Percentiles rank a stretch among this genome's conserved stretches.
These are phyloP conservation scores for Hemileccinum impolitum DNA, from an alignment of 768 basidiomycete species.

Conservation along the genomic window DNA sequence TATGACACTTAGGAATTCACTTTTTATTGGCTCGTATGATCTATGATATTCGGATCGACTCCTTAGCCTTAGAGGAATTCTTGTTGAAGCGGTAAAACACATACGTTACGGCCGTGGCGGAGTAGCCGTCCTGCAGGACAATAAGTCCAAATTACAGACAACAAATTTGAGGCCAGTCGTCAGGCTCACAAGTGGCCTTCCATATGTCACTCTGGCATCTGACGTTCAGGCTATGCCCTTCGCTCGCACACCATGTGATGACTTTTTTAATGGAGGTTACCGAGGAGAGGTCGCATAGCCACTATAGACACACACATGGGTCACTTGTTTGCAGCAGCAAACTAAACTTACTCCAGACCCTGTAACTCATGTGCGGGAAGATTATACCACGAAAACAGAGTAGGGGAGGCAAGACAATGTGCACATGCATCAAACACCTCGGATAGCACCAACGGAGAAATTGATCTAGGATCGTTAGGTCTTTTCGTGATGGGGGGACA, in stretches of 20 bases:
- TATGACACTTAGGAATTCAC: too few species aligned
- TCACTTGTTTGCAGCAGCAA: not conserved
- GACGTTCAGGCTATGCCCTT: conserved; percentile 21
- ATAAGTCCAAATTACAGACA: not conserved
- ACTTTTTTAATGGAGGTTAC: conserved; percentile 35
- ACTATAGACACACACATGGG: conserved; percentile 13
- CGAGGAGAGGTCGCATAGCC: conserved; percentile 34
- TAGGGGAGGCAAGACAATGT: conserved; percentile 34
- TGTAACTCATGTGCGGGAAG: conserved; percentile 32
- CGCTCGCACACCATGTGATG: conserved; percentile 24
- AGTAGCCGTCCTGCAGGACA: too few species aligned
- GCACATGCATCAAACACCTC: conserved; percentile 38
- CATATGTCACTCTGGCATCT: not conserved
- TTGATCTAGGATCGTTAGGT: conserved; percentile 30
- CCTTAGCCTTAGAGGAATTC: not conserved
- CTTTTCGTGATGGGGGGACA: conserved; percentile 33
- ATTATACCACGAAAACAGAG: conserved; percentile 35
- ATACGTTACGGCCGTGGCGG: not conserved
- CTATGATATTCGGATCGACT: not conserved
- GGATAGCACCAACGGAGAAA: conserved; percentile 32
- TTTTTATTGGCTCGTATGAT: too few species aligned
- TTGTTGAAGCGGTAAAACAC: too few species aligned
- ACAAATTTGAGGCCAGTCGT: not conserved
- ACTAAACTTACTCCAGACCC: conserved; percentile 31
- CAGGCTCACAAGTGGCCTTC: not conserved